Evolutionary conservation across 352 stramenopile genomes (phyloP).

Genomic region (Phytophthora pluvialis): DNA sequence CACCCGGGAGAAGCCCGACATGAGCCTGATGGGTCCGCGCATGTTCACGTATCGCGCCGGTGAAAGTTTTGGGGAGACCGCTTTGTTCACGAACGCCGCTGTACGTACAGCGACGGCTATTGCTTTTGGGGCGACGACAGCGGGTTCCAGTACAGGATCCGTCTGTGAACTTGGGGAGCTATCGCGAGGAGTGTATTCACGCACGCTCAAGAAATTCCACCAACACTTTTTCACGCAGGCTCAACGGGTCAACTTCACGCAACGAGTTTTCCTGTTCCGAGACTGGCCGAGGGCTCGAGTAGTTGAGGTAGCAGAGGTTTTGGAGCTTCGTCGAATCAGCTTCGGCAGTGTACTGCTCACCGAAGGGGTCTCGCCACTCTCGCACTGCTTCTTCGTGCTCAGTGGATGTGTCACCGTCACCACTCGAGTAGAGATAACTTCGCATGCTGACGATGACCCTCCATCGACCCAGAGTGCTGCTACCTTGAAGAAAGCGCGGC

Average conservation of each 20-base stretch:
- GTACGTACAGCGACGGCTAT: slow-evolving; percentile 60
- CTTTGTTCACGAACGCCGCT: slow-evolving; percentile 61
- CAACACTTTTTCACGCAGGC: slow-evolving; percentile 54
- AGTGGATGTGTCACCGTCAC: slow-evolving; percentile 45
- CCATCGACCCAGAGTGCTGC: slow-evolving; percentile 5
- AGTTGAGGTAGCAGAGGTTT: slow-evolving; percentile 40
- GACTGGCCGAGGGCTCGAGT: slow-evolving; percentile 54
- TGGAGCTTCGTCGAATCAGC: slow-evolving; percentile 51
- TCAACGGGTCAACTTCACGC: slow-evolving; percentile 60
- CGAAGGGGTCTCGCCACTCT: slow-evolving; percentile 25
- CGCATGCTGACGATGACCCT: neutral
- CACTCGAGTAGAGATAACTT: slow-evolving; percentile 29
- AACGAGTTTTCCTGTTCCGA: slow-evolving; percentile 53
- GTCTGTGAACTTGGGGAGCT: slow-evolving; percentile 58
- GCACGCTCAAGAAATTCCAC: slow-evolving; percentile 57
- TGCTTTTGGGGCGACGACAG: slow-evolving; percentile 31
- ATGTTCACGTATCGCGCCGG: slow-evolving; percentile 60
- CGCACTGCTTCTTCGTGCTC: slow-evolving; percentile 49
- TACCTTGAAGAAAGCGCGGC: slow-evolving; percentile 31
- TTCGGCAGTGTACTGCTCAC: slow-evolving; percentile 51
- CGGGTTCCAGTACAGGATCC: slow-evolving; percentile 9
- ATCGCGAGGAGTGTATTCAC: slow-evolving; percentile 50
- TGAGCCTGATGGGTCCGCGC: slow-evolving; percentile 41
- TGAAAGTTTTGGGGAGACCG: slow-evolving; percentile 59
- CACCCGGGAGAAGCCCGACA: slow-evolving; percentile 20